Base-by-base conservation (phyloP, 1,284 basidiomycete species). In the Trichosporon faecale region DNA sequence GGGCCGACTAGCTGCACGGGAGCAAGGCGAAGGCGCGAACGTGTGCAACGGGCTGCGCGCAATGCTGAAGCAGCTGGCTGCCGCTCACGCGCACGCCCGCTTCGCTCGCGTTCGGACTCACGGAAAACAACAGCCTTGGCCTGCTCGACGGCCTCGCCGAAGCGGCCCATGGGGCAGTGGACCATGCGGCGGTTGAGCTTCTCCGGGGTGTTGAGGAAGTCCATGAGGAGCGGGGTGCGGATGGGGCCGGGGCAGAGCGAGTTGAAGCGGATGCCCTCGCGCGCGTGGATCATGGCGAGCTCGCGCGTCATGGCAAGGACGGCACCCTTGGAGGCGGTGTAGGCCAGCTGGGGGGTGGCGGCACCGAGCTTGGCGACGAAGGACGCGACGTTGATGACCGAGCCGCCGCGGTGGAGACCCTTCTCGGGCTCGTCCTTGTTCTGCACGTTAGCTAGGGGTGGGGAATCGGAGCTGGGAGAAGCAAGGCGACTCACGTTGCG, bases 221-320 rank as follows among this genome's bases (percentile, higher is more conserved):
- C 91, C 95, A 99, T 99, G 35, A 99, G 87, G 37, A 98, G 88
- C 44, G 95, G 94, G 27, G 94, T 96, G 83, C 92, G 93, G 73
- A 97, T 87, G 61, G 95, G 94, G 21, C 94, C 95, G 46, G 95
- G 95, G 88, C 95, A 98, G 73, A 98, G 88, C 11, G 94, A 90
- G 85, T 99, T 99, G 83, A 98, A 79, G 52, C 95, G 90, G 79
- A 98, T 98, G 65, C 95, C 95, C 85, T 98, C 96, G 70, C 91
- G 88, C 46, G 95, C 95, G 83, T 98, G 96, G 2, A 98, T 92
- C 90, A 98, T 96, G 1, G 96, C 95, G 31, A 98, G 87, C 81
- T 98, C 95, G 67, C 95, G 89, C 11, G 94, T 95, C 94, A 98
- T 96, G n/a, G 95, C 92, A 68, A 98, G 89, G 4, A 98, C 96